Percentiles rank a stretch among this genome's conserved stretches.
Conservation (phyloP, 106 monocot genomes). For the Chionographis japonica region DNA sequence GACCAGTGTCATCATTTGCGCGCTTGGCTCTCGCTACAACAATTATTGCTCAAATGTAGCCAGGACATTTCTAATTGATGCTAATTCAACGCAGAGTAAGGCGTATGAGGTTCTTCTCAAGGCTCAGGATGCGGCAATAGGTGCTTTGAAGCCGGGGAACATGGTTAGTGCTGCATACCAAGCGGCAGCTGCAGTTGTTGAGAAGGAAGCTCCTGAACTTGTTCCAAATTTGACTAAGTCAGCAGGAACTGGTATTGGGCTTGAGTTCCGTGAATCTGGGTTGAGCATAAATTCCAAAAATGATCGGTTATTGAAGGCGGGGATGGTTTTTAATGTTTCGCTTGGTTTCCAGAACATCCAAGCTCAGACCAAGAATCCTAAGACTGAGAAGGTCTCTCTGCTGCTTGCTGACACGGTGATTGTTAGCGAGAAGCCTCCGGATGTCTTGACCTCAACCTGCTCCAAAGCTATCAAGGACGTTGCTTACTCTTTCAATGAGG, state of each 20-base stretch:
- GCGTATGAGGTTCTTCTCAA: constrained; percentile 38
- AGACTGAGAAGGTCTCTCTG: constrained; percentile 37
- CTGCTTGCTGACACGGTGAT: constrained; percentile 42
- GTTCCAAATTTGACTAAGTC: constrained; percentile 33
- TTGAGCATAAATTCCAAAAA: constrained; percentile 30
- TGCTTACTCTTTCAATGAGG: constrained; percentile 37
- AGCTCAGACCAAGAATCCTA: constrained; percentile 26
- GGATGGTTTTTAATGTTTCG: constrained; percentile 50
- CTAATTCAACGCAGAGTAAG: constrained; percentile 29
- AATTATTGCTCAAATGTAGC: constrained; percentile 48
- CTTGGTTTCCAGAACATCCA: constrained; percentile 43
- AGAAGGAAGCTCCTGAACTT: constrained; percentile 31
- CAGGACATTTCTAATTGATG: constrained; percentile 47
- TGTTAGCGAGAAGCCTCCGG: constrained; percentile 23
- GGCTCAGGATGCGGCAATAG: constrained; percentile 44
- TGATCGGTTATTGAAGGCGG: constrained; percentile 29
- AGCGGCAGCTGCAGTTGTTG: constrained; percentile 29
- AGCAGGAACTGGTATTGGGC: constrained; percentile 53
- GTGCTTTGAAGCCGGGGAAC: constrained; percentile 32
- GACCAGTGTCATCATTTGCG: constrained; percentile 42
- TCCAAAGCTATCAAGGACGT: constrained; percentile 39
- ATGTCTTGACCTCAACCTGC: constrained; percentile 23
- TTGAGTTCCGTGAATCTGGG: constrained; percentile 49
- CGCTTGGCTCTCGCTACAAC: constrained; percentile 48
- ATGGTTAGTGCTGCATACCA: constrained; percentile 35